Conservation (phyloP, 495 filamentous ascomycete genomes). For the Neurospora terricola region DNA sequence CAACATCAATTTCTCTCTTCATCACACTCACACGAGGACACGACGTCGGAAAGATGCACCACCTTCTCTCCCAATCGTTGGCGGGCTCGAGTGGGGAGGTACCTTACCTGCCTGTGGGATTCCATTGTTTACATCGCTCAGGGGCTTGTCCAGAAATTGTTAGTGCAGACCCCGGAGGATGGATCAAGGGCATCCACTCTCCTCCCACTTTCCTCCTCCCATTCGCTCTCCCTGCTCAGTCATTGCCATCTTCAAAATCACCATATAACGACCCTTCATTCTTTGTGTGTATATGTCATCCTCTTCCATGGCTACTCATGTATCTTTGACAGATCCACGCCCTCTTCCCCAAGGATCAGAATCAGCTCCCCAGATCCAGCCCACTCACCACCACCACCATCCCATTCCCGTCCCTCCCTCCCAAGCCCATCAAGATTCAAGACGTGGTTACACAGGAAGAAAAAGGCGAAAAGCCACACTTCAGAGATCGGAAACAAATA, state of each 20-base stretch:
- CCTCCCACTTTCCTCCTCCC: background rate
- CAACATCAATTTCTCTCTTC: background rate
- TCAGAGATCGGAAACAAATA: background rate
- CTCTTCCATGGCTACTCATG: background rate
- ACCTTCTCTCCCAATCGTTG: background rate
- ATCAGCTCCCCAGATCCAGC: background rate
- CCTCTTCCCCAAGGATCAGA: background rate
- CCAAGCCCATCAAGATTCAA: background rate
- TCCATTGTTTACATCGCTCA: background rate
- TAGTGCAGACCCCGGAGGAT: background rate
- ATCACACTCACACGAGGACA: background rate
- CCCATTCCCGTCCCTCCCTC: background rate
- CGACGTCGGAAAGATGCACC: background rate
- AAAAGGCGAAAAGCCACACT: background rate
- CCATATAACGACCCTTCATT: no score
- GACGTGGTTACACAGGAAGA: background rate
- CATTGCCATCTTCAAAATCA: background rate
- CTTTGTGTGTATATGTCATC: no score
- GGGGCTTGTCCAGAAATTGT: background rate
- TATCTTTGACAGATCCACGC: background rate
- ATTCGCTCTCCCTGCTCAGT: background rate
- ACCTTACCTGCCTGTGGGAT: background rate
- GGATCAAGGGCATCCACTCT: background rate
- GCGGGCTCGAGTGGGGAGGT: background rate
- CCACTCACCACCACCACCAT: background rate